Evolutionary conservation across 2,329 filamentous ascomycete genomes (phyloP).

Genomic region (Ophiocordyceps camponoti-saundersi): DNA sequence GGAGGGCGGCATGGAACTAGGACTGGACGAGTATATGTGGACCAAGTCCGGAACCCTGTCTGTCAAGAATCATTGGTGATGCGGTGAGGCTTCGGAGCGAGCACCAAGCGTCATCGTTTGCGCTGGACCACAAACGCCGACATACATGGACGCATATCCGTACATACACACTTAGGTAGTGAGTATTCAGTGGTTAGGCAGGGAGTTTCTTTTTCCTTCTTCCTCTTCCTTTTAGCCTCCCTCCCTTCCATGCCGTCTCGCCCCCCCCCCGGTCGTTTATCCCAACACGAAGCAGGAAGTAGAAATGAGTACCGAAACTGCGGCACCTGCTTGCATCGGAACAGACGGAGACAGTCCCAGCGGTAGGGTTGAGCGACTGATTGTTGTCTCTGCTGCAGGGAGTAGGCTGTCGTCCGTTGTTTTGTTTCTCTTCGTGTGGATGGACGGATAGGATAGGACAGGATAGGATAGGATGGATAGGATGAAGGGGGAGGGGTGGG

Average conservation of each 20-base stretch:
- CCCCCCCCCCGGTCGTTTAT: background rate
- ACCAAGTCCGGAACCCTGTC: constrained; percentile 28
- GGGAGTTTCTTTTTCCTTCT: background rate
- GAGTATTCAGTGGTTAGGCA: background rate
- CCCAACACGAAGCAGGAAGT: background rate
- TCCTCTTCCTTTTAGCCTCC: background rate
- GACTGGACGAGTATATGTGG: constrained; percentile 26
- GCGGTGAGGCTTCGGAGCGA: background rate
- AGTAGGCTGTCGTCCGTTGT: background rate
- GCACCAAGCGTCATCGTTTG: background rate
- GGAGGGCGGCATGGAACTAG: constrained; percentile 29
- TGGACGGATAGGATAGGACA: no score
- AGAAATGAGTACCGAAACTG: constrained; percentile 1
- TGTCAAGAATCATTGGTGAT: constrained; percentile 10
- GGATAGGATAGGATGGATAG: background rate
- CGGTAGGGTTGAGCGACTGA: background rate
- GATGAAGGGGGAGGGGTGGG: no score
- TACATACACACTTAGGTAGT: no score
- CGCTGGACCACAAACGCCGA: background rate
- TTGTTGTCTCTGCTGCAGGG: background rate
- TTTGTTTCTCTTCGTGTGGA: background rate
- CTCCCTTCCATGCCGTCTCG: background rate
- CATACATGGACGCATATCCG: background rate
- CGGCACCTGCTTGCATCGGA: background rate
- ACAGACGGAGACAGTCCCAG: background rate